Base-by-base conservation (phyloP, 148 eudicot species). In the Nepenthes gracilis region DNA sequence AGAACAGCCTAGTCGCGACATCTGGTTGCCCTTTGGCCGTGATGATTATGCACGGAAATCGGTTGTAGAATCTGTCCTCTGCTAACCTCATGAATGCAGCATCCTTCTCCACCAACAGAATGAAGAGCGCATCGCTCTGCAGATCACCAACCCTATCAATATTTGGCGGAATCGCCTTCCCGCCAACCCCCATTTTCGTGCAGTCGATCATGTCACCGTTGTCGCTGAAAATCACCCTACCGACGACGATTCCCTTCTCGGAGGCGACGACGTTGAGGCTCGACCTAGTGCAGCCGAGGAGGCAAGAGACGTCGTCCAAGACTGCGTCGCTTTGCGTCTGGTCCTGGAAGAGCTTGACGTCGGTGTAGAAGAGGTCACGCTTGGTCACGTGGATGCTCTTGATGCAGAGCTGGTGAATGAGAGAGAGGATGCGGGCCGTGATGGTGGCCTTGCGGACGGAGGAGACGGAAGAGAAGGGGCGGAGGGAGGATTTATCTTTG, bases 11-110 rank as follows among this genome's bases (percentile, higher is more conserved):
- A 0, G 99, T 89, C 0, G 97, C 99, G 9, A 93, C 99, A 73
- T 89, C 99, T 0, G 96, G 96, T 60, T 89, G 99, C 47, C 99
- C 99, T 60, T 89, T 89, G 0, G 99, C 97, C 0, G 90, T 89
- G 12, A 93, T 83, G 36, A 93, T 93, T 33, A 93, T 77, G 62
- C 97, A 89, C 0, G 99, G 99, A 70, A 88, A 89, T 2, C 92
- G 72, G 60, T 93, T 93, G 47, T 89, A 93, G 59, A 93, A 93
- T 61, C 96, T 58, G 75, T 93, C 98, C 59, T 93, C 96, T 0
- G 98, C 96, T 10, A 93, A 56, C 8, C 96, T 66, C 68, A 93
- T 88, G 62, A 77, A 93, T 0, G 98, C 98, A 12, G 98, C 98
- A 70, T 93, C 98, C 66, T 93, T 93, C 72, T 88, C 96, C 33